Conservation (phyloP, 208 protist genomes). For the Leishmania guyanensis region DNA sequence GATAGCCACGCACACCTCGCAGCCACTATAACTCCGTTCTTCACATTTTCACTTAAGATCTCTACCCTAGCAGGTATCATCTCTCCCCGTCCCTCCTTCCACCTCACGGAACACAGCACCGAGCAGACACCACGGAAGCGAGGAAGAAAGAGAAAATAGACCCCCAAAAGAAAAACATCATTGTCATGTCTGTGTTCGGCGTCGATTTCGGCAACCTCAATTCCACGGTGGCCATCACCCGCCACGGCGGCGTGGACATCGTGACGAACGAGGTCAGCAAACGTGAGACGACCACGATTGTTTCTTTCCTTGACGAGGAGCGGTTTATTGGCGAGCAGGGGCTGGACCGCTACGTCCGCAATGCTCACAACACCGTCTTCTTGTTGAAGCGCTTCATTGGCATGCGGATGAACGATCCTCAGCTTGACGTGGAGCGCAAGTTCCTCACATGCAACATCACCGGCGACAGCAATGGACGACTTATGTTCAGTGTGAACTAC, state of each 20-base stretch:
- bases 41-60: too few species aligned
- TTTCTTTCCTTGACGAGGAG: constrained; percentile 86
- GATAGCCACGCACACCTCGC: neutral
- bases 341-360: constrained; percentile 81
- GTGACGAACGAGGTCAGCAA: constrained; percentile 92
- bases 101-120: neutral
- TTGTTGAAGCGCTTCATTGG: constrained; percentile 91
- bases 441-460: constrained; percentile 71
- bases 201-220: constrained; percentile 92
- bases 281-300: constrained; percentile 88
- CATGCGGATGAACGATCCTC: constrained; percentile 75
- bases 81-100: neutral
- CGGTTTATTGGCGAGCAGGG: constrained; percentile 91
- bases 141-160: constrained; percentile 15
- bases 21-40: neutral
- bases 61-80: neutral
- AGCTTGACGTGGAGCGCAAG: constrained; percentile 57
- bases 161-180: neutral
- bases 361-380: constrained; percentile 85
- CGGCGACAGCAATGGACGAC: constrained; percentile 62
- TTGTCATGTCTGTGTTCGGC: constrained; percentile 90
- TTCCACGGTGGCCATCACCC: constrained; percentile 87
- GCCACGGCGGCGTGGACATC: constrained; percentile 89
- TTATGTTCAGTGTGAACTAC: constrained; percentile 88
- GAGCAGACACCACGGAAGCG: neutral